Base-by-base conservation (phyloP, 805 yeast genomes). In the Yamadazyma sp. region DNA sequence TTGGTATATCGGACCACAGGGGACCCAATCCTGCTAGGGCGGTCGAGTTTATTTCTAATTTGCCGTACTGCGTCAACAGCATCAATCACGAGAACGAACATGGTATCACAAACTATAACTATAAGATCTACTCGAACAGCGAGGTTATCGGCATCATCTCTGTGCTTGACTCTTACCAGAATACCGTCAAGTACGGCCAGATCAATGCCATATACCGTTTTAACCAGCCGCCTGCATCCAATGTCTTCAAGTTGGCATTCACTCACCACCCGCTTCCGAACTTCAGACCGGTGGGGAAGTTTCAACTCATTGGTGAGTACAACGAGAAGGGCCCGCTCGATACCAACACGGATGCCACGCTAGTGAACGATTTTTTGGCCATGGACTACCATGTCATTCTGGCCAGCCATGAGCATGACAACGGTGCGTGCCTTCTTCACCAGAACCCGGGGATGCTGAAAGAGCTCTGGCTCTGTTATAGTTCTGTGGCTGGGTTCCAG, bases 331-430 rank as follows among this genome's bases (percentile, higher is more conserved):
- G 62, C 32, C 53, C 54, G 2, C 49, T 68, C 28, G 44, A 50
- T n/a, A 46, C 62, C 7, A 47, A 48, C 5, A 58, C 67, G 4
- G 59, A 57, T 42, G 27, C 28, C n/a, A 48, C 54, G 29, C 50
- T 63, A 35, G 53, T 55, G 35, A 56, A 58, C 20, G 73, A 68
- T 41, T 52, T 67, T 18, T 47, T 57, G 26, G 53, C 53, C 31
- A 53, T 62, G 32, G 65, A 65, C 6, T 67, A 66, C 44, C 50
- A 62, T 24, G 70, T 53, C 5, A 59, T 67, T 1, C 54, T 63
- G 6, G 72, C 65, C 4, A 71, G 71, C 6, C 72, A 68, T 42
- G 73, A 68, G 44, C 73, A 68, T 43, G 66, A 61, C 29, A 68
- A 68, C 43, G 73, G 67, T 40, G 70, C 67, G 2, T 68, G 73